These are phyloP conservation scores for Leccinellum rugosiceps DNA, from an alignment of 768 basidiomycete species.

Conservation along the genomic window DNA sequence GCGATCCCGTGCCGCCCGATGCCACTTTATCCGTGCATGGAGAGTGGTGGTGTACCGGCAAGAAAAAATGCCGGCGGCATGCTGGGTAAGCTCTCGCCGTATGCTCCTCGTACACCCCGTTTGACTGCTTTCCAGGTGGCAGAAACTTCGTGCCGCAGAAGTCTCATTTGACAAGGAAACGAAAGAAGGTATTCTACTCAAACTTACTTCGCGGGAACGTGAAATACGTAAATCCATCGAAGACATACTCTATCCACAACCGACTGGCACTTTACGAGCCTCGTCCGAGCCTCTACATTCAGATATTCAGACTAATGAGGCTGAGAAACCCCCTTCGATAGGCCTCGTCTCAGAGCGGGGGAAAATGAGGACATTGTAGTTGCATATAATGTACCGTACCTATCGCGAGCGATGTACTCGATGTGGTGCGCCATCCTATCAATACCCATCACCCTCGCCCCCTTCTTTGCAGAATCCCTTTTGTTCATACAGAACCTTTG, in stretches of 20 bases:
- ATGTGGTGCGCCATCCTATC: conserved; percentile 21
- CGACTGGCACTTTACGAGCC: conserved; percentile 34
- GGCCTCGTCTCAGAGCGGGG: conserved; percentile 52
- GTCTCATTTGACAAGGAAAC: conserved; percentile 72
- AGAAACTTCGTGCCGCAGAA: conserved; percentile 69
- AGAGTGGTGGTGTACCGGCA: conserved; percentile 80
- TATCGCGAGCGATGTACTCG: conserved; percentile 19
- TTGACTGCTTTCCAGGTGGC: conserved; percentile 55
- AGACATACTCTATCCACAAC: conserved; percentile 58
- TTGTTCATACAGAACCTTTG: conserved; percentile 76
- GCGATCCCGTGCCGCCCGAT: conserved; percentile 41
- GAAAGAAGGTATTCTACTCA: conserved; percentile 62
- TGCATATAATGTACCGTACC: conserved; percentile 20
- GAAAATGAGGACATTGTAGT: conserved; percentile 49
- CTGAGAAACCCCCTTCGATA: conserved; percentile 34
- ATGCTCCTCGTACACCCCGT: neutral
- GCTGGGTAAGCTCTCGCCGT: conserved; percentile 47
- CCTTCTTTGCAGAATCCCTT: conserved; percentile 94
- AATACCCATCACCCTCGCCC: conserved; percentile 96
- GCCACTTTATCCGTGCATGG: conserved; percentile 28
- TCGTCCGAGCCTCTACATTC: conserved; percentile 32
- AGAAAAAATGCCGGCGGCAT: conserved; percentile 76
- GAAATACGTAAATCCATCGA: conserved; percentile 77
- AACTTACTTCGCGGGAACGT: conserved; percentile 71
- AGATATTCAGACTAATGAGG: conserved; percentile 45